Conservation (phyloP, 225 moss, liverwort and hornwort genomes). For the Sphagnum contortum region DNA sequence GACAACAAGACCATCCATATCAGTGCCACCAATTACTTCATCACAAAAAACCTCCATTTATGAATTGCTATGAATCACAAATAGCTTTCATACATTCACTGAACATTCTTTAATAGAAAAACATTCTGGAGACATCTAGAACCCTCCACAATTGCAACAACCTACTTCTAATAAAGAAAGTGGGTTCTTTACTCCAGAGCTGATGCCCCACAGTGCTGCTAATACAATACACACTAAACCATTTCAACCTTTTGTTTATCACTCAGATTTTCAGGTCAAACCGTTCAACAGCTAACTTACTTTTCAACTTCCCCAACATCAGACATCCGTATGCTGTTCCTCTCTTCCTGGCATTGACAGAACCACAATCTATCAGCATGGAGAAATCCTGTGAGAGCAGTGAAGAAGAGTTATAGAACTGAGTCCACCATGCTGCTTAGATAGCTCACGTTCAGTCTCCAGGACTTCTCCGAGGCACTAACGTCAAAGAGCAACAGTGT, state of each 20-base stretch:
- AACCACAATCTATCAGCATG: not conserved
- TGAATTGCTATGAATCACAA: not conserved
- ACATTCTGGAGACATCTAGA: conserved; percentile 23
- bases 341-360: conserved; percentile 59
- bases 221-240: too few relatives aligned
- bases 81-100: conserved; percentile 3
- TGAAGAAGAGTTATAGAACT: not conserved
- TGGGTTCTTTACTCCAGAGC: too few relatives aligned
- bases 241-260: too few relatives aligned
- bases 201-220: too few relatives aligned
- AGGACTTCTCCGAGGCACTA: not conserved
- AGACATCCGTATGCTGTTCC: conserved; percentile 44
- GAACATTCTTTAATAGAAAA: conserved; percentile 20
- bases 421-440: too few relatives aligned
- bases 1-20: conserved; percentile 4
- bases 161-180: too few relatives aligned
- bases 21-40: not conserved
- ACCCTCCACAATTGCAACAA: too few relatives aligned
- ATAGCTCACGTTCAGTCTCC: not conserved
- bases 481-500: not conserved
- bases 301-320: conserved; percentile 62
- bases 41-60: not conserved
- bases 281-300: conserved; percentile 32
- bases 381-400: not conserved
- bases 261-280: too few relatives aligned